Evolutionary conservation across 2,329 filamentous ascomycete species (phyloP), one percentile per base, ranked within the genome.

Genomic region (Penicillium palitans): DNA sequence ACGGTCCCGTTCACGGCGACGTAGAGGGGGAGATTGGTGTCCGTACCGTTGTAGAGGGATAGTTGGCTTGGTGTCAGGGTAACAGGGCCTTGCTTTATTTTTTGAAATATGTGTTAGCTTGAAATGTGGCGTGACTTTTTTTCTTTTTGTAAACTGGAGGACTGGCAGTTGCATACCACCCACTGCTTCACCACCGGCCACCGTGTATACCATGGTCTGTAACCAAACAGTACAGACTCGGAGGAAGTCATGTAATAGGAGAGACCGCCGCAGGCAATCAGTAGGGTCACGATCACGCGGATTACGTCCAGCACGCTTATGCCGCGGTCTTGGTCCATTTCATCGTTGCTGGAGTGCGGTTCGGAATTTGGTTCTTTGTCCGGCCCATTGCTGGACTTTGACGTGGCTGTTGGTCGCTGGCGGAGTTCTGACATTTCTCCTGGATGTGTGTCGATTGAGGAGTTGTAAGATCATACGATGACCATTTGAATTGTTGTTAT

Each of bases 1-100:
- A 88, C 84, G 21, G 81, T 84, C 64, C 84, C 82, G 72, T 88
- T 88, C 69, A 99, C 87, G 62, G 92, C 91, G 56, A 99, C 84
- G 79, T 96, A 96, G 73, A 98, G 86, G 7, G 95, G 95, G 59
- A 89, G 86, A 8, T 77, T 74, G 10, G 87, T 80, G 75, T 96
- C 87, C 58, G 79, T 83, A 78, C 95, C 96, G 77, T 96, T 88
- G 81, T 90, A 96, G 51, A 79, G 74, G 46, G 83, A 74, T 49
- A 99, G 87, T 74, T 97, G 82, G 21, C 81, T 80, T 57, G 90
- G 88, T 1, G 91, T 96, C 40, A 98, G 82, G 71, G 83, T 79
- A 51, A 90, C 62, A 15, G 91, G 90, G 4, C 81, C 80, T 62
- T 75, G 72, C 80, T 82, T 60, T 61, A 58, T 44, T 51, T 6